phyloP scores from a whole-genome alignment of 2,329 filamentous ascomycete genomes.

The Fusarium nisikadoi region DNA sequence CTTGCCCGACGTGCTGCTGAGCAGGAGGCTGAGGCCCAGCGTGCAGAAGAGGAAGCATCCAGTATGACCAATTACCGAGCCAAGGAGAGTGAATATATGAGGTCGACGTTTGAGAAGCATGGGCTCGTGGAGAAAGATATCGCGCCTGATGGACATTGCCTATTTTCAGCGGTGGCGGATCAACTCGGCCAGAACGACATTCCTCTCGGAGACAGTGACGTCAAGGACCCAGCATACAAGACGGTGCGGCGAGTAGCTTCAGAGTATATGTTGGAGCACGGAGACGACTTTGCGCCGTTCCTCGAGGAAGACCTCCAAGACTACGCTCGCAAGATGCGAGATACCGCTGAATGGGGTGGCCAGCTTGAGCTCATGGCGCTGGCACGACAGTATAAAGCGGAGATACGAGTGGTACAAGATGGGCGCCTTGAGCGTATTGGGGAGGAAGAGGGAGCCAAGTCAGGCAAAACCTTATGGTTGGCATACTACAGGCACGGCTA shows the following conservation, averaged over 20 bases:
- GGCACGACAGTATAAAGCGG: conserved; percentile 80
- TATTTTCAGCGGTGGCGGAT: conserved; percentile 92
- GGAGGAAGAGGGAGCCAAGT: conserved; percentile 57
- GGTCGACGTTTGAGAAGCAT: conserved; percentile 69
- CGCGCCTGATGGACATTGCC: conserved; percentile 89
- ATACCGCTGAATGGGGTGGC: conserved; percentile 96
- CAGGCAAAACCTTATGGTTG: conserved; percentile 77
- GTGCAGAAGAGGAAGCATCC: conserved; percentile 80
- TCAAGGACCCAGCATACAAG: conserved; percentile 64
- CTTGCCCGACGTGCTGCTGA: conserved; percentile 90
- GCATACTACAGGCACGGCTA: conserved; percentile 96
- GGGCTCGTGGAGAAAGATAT: conserved; percentile 81
- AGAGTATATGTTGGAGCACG: conserved; percentile 77
- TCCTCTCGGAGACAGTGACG: conserved; percentile 48
- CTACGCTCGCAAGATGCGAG: conserved; percentile 80
- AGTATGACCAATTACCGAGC: conserved; percentile 78
- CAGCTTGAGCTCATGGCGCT: conserved; percentile 90
- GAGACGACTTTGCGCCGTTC: conserved; percentile 87
- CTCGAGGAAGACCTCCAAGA: conserved; percentile 80
- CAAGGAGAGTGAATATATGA: conserved; percentile 77
- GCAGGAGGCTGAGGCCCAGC: conserved; percentile 73
- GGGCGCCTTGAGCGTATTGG: conserved; percentile 81
- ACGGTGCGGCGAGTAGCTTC: conserved; percentile 77
- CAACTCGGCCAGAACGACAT: conserved; percentile 71
- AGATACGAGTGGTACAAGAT: conserved; percentile 88